These are phyloP conservation scores for Moricandia arvensis DNA, from an alignment of 345 rosid genomes.

Conservation along the genomic window DNA sequence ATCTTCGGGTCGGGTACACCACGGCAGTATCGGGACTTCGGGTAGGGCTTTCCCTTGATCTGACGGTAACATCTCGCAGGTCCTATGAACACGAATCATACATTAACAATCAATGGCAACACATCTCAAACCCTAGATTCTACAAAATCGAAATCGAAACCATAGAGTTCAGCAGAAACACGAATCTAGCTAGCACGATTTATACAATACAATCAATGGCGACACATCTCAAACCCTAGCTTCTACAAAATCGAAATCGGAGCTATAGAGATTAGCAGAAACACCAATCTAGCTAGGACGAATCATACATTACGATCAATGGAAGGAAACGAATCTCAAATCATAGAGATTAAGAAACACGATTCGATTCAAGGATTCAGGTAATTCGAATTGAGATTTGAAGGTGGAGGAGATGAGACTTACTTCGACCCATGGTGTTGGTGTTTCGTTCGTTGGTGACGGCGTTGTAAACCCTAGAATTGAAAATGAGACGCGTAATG, in stretches of 20 bases:
- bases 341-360: neutral
- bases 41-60: constrained; percentile 65
- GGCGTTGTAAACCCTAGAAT: constrained; percentile 8
- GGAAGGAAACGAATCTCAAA: too few relatives aligned
- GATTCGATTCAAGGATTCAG: neutral
- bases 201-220: neutral
- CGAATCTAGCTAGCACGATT: too few relatives aligned
- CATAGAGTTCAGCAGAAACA: too few relatives aligned
- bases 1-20: constrained; percentile 65
- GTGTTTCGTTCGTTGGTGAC: neutral
- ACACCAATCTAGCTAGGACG: too few relatives aligned
- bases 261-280: too few relatives aligned
- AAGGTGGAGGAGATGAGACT: neutral
- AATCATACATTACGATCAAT: too few relatives aligned
- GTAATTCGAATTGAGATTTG: neutral
- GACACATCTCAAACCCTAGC: neutral
- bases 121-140: neutral
- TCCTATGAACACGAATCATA: neutral
- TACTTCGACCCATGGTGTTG: constrained; percentile 24
- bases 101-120: neutral
- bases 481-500: neutral
- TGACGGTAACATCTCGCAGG: constrained; percentile 50
- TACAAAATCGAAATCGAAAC: too few relatives aligned
- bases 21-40: constrained; percentile 55
- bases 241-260: too few relatives aligned